Evolutionary conservation across 495 filamentous ascomycete species (phyloP), one percentile per base, ranked within the genome.

Genomic region (Penicillium angulare): DNA sequence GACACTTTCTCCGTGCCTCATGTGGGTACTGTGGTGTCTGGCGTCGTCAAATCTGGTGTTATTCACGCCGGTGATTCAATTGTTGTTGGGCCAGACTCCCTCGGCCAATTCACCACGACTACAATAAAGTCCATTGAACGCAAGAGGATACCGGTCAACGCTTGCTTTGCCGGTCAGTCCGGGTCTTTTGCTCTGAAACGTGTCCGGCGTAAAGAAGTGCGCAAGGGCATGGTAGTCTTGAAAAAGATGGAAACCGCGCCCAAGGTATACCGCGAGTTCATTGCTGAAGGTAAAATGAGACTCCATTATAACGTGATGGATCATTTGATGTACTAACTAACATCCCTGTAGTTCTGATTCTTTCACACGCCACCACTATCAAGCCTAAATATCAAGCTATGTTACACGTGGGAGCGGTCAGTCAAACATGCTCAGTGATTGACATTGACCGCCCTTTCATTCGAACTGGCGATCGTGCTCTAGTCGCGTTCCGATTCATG

Each of bases 1-100:
- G 93, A 98, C 69, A 97, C 89, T 7, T 98, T 97, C 75, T 96
- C 91, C n/a, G 93, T 98, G 7, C 93, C 93, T 5, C 95, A 97
- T 61, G 91, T 96, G 7, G 93, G 93, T 18, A 98, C 93, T 0
- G 93, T 98, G 1, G 91, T 98, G 7, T 90, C 89, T 23, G 93
- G 93, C 0, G 91, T 98, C 33, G 87, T 97, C 46, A 96, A 96
- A 64, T 69, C 72, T 23, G 78, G 84, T 27, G 86, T 96, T 21
- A 84, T 97, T 23, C 93, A 97, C 65, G 80, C 90, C 1, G 93
- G 93, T 16, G 95, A 98, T 66, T 80, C 83, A 6, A 88, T 98
- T 5, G 78, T 93, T 13, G 85, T 98, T 18, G 93, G 93, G 0
- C 93, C 93, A 0, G 93, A 98, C 70, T 88, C 86, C 7, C 79